Percentiles rank a stretch among this genome's conserved stretches.
These are phyloP conservation scores for Quercus phellos DNA, from an alignment of 331 rosid species.

Conservation along the genomic window DNA sequence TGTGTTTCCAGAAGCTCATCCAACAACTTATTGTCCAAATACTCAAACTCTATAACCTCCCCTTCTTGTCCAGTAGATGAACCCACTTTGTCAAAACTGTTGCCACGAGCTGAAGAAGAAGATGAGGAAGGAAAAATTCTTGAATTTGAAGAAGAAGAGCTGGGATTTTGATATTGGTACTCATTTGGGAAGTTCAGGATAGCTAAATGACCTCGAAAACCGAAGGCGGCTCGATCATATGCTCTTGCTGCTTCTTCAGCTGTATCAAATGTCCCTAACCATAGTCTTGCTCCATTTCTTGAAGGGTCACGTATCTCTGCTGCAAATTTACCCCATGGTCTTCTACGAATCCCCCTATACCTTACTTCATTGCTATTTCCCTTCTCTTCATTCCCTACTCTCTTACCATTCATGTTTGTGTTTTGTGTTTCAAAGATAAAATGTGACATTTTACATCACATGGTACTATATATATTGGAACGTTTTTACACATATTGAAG, in stretches of 20 bases:
- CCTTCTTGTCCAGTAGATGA: constrained; percentile 5
- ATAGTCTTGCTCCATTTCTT: constrained; percentile 68
- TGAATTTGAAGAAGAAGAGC: not conserved
- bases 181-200: constrained; percentile 85
- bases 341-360: constrained; percentile 69
- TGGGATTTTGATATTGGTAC: constrained; percentile 32
- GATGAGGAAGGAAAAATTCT: constrained; percentile 22
- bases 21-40: constrained; percentile 52
- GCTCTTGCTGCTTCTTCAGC: constrained; percentile 88
- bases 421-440: not conserved
- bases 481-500: not conserved
- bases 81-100: not conserved
- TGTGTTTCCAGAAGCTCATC: constrained; percentile 57
- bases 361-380: constrained; percentile 18
- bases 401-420: constrained; percentile 22
- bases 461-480: not conserved
- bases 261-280: constrained; percentile 83
- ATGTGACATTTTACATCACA: not conserved
- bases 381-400: not conserved
- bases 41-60: constrained; percentile 54
- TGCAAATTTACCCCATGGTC: constrained; percentile 91
- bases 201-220: constrained; percentile 72
- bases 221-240: constrained; percentile 81
- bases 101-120: not conserved
- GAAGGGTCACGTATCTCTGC: constrained; percentile 91